Percentiles rank a stretch among this genome's conserved stretches.
Evolutionary conservation across 2,329 filamentous ascomycete genomes (phyloP).

Genomic region (Phyllosticta paracitricarpa): DNA sequence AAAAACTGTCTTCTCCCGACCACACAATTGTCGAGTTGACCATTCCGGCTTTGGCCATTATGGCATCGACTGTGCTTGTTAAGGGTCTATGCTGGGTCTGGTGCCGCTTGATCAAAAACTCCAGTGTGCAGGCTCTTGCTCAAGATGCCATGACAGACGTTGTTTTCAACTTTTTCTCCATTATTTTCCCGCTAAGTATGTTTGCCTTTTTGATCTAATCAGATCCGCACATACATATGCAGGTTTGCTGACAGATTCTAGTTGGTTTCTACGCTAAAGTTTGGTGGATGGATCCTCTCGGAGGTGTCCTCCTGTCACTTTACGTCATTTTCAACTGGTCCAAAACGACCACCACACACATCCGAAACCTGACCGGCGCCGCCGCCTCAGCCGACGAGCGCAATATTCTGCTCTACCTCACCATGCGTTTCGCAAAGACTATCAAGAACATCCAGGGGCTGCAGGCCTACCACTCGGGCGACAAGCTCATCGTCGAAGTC

Average conservation of each 20-base stretch:
- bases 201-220: conserved; percentile 7
- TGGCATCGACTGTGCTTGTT: conserved; percentile 70
- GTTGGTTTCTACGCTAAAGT: conserved; percentile 64
- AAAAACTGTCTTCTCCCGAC: conserved; percentile 50
- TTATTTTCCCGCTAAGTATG: conserved; percentile 67
- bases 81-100: conserved; percentile 78
- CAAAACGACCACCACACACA: conserved; percentile 62
- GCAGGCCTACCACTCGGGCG: conserved; percentile 75
- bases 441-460: conserved; percentile 80
- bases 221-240: background rate
- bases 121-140: conserved; percentile 70
- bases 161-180: conserved; percentile 83
- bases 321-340: conserved; percentile 77
- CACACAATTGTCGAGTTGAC: conserved; percentile 64
- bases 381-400: conserved; percentile 71
- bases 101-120: conserved; percentile 79
- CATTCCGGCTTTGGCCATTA: conserved; percentile 64
- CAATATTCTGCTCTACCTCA: conserved; percentile 79
- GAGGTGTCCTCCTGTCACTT: conserved; percentile 66
- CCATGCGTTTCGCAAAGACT: conserved; percentile 84
- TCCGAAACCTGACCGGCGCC: conserved; percentile 70
- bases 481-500: conserved; percentile 75
- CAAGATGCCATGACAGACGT: conserved; percentile 65
- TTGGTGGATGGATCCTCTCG: conserved; percentile 78
- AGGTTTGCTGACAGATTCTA: conserved; percentile 14